phyloP scores from a whole-genome alignment of 108 stramenopile genomes.

The Skeletonema marinoi region DNA sequence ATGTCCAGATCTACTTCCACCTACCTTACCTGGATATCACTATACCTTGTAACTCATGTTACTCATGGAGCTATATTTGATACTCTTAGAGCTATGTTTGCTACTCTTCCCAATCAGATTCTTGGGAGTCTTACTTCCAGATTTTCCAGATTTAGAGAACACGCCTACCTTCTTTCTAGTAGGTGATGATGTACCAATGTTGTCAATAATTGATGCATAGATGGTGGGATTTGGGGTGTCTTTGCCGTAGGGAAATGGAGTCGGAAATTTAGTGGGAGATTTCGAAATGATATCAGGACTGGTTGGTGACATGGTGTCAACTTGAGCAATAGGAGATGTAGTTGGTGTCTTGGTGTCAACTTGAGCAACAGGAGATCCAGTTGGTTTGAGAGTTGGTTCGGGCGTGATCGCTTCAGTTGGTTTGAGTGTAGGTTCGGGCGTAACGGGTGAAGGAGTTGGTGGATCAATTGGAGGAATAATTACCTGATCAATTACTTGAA shows the following conservation, averaged over 20 bases:
- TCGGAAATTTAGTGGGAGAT: not conserved
- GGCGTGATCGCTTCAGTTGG: no score
- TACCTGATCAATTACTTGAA: conserved; percentile 50
- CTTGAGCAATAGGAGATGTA: no score
- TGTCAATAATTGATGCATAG: not conserved
- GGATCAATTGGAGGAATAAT: conserved; percentile 12
- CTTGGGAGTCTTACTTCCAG: not conserved
- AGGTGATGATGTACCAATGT: not conserved
- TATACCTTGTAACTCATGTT: not conserved
- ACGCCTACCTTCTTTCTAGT: not conserved
- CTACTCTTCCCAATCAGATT: not conserved
- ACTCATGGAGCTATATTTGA: not conserved
- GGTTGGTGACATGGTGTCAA: no score
- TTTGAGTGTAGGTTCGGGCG: no score
- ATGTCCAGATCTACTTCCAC: not conserved
- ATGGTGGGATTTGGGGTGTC: not conserved
- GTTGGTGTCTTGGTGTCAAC: no score
- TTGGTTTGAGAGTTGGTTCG: no score
- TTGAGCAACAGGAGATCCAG: no score
- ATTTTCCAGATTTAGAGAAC: not conserved
- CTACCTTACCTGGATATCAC: not conserved
- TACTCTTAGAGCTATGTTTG: not conserved
- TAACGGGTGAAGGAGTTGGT: not conserved
- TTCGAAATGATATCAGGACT: not conserved
- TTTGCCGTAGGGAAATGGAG: not conserved